These are phyloP conservation scores for Dioscorea zingiberensis DNA, from an alignment of 106 monocot species.

Conservation along the genomic window DNA sequence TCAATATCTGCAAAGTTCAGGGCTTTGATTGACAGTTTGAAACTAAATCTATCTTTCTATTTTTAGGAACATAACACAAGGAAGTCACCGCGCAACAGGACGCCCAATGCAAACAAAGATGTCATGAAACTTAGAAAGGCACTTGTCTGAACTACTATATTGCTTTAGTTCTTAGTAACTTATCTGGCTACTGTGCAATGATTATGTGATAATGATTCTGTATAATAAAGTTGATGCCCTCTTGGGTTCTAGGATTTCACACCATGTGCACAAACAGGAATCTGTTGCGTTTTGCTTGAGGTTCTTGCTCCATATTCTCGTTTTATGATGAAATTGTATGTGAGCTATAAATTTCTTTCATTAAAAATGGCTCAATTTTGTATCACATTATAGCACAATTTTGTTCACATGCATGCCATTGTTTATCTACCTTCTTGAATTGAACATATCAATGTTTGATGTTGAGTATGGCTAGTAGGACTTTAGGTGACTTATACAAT, in stretches of 20 bases:
- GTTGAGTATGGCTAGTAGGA: too few species aligned
- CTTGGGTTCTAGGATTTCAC: background rate
- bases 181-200: background rate
- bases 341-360: too few species aligned
- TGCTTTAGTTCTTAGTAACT: background rate
- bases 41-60: background rate
- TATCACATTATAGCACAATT: too few species aligned
- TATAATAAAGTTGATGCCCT: background rate
- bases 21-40: too few species aligned
- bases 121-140: slow-evolving; percentile 34
- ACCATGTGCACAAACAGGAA: background rate
- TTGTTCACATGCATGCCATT: too few species aligned
- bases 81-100: slow-evolving; percentile 18
- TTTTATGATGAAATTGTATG: too few species aligned
- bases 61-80: slow-evolving; percentile 43
- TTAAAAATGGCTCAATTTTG: too few species aligned
- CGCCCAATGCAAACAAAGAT: slow-evolving; percentile 31
- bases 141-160: background rate
- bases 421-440: too few species aligned
- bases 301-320: too few species aligned
- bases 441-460: too few species aligned
- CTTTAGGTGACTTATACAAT: too few species aligned
- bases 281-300: too few species aligned
- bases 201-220: background rate
- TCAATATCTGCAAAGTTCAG: background rate